Evolutionary conservation across 106 monocot genomes (phyloP), one percentile per base, ranked within the genome.

Genomic region (Agapanthus africanus): DNA sequence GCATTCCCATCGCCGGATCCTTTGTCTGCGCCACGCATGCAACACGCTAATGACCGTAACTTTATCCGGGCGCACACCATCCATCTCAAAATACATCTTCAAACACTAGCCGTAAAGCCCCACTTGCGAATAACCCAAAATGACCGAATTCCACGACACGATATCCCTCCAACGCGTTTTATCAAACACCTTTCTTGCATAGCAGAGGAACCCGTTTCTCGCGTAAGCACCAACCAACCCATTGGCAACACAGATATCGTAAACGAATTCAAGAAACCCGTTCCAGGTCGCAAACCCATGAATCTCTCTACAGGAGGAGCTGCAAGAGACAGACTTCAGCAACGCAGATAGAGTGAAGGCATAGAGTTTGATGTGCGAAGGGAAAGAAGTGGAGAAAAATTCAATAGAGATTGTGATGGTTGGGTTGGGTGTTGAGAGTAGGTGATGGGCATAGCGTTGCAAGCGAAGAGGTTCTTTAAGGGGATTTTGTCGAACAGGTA

Each of bases 71-170:
- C 4, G 39, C 15, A 84, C 70, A 0, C 76, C 73, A 4, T 70
- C 59, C 73, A 84, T 66, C 39, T 80, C 57, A 26, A 54, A 46
- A 59, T 73, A 84, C 50, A 77, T 44, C 3, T 44, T 11, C 47
- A 84, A 25, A 42, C 79, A 80, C 15, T 35, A 72, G 7, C 60
- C 39, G 15, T 73, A 80, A 59, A 34, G 23, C 7, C 84, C 80
- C 4, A 49, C 38, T 47, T 80, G 84, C 0, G 77, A 63, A 33
- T 66, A 77, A 0, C 73, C 76, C 3, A 76, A 77, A 2, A 84
- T 79, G 14, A 84, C 39, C 23, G 84, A 73, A 50, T 84, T 84
- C 84, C 84, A 80, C 26, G 84, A 84, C 9, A 84, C 70, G 8
- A 70, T 42, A 38, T 84, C 79, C 36, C 73, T 69, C 0, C 6